Conservation (phyloP, 495 filamentous ascomycete genomes). For the Aspergillus avenaceus region DNA sequence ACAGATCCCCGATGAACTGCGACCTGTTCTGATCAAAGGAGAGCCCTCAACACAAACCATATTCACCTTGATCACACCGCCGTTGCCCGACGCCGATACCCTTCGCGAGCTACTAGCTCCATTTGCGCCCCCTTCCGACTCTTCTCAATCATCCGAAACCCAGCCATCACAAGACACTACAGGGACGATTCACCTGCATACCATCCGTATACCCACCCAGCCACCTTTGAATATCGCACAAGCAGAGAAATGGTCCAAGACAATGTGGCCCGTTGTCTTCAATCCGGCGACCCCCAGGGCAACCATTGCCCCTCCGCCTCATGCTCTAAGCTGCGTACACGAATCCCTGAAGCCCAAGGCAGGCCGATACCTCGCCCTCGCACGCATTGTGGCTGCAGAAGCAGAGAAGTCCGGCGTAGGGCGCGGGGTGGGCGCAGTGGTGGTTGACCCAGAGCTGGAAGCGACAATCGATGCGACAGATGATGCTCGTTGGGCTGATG, state of each 20-base stretch:
- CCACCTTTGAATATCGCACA: constrained; percentile 71
- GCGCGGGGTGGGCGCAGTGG: constrained; percentile 72
- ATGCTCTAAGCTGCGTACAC: constrained; percentile 53
- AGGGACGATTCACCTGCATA: constrained; percentile 35
- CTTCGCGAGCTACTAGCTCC: constrained; percentile 32
- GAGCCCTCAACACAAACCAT: constrained; percentile 25
- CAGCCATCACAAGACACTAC: constrained; percentile 18
- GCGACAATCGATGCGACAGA: constrained; percentile 23
- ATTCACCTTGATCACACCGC: constrained; percentile 36
- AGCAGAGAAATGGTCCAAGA: constrained; percentile 68
- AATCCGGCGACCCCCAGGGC: constrained; percentile 63
- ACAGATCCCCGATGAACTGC: constrained; percentile 56
- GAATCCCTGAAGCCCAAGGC: constrained; percentile 53
- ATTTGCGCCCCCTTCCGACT: constrained; percentile 20
- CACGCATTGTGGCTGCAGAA: constrained; percentile 57
- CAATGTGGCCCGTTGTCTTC: constrained; percentile 86
- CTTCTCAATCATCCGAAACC: neutral
- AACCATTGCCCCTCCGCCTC: constrained; percentile 40
- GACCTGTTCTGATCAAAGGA: constrained; percentile 20
- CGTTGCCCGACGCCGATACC: constrained; percentile 24
- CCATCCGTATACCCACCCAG: constrained; percentile 64
- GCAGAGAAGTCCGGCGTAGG: constrained; percentile 55
- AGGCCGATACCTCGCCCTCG: constrained; percentile 63
- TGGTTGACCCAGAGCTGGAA: constrained; percentile 58
- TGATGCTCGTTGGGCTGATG: constrained; percentile 29